Base-by-base conservation (phyloP, 2,329 filamentous ascomycete genomes). In the Exophiala mesophila region DNA sequence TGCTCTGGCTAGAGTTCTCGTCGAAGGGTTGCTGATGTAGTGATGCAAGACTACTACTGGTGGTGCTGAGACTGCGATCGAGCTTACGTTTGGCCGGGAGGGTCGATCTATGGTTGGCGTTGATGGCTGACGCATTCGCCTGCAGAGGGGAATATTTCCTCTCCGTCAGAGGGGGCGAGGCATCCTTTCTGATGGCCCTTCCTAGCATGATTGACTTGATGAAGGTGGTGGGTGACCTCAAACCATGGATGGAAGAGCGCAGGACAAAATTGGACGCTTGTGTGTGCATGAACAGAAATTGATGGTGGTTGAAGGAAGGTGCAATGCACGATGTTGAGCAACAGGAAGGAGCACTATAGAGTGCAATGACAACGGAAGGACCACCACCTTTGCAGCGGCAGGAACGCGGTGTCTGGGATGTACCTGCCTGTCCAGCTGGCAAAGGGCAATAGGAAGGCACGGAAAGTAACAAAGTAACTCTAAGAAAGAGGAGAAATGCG, bases 1-100 rank as follows among this genome's bases (percentile, higher is more conserved):
- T 77, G 54, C 95, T 88, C 56, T 88, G 87, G 53, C 94, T 92
- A 58, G 95, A 89, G 55, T 90, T 82, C 49, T 88, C 85, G 46
- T 80, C 77, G 50, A 88, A 85, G 47, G 75, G 77, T 7, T 84
- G 75, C 3, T 62, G 63, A 36, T 60, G 64, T 52, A 72, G 70
- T 13, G 74, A 60, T 10, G 64, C 65, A 1, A 62, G 63, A 41
- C 73, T 49, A 20, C 36, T 51, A 45, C 47, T 52, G 5, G 46
- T 40, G 10, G 36, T 51, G 38, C 55, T 56, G 31, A 56, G 50
- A 20, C 38, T 51, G 20, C 54, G 49, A 23, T 54, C 52, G 34
- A 57, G 49, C 32, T 56, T 57, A 20, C 55, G 42, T 42, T 57
- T 51, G 23, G 23, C 12, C 7, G 23, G 12, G 29, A 31, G 24